These are phyloP conservation scores for Starmerella sp. DNA, from an alignment of 805 yeast species.

Conservation along the genomic window DNA sequence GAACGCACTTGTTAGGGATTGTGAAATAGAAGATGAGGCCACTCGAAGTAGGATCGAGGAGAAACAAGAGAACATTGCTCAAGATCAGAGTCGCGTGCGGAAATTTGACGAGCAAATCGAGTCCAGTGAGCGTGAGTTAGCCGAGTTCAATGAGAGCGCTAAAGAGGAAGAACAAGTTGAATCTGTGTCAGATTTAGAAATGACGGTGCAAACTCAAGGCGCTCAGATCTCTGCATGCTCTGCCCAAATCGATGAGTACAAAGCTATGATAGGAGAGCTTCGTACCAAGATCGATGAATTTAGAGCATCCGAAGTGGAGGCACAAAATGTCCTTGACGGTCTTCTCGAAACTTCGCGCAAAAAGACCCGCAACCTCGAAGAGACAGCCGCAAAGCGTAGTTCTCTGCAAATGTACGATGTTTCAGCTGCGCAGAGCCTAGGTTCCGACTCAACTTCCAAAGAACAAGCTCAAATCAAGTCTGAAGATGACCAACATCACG, in stretches of 20 bases:
- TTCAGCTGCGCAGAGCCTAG: constrained; percentile 4
- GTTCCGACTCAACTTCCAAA: neutral
- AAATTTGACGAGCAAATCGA: constrained; percentile 28
- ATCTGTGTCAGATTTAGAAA: neutral
- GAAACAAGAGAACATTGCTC: constrained; percentile 34
- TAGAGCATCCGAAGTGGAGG: constrained; percentile 20
- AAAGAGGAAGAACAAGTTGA: constrained; percentile 21
- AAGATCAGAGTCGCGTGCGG: constrained; percentile 4
- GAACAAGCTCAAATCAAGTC: neutral
- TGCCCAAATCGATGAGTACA: constrained; percentile 8
- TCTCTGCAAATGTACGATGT: constrained; percentile 10
- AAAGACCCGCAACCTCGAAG: neutral
- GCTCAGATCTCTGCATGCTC: neutral
- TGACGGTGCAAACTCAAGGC: neutral
- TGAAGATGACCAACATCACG: neutral
- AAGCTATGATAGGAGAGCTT: constrained; percentile 24
- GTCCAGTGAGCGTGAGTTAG: constrained; percentile 22
- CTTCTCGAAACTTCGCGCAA: neutral
- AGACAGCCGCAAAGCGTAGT: neutral
- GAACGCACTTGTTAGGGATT: constrained; percentile 68
- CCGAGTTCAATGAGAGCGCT: constrained; percentile 18
- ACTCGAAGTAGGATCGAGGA: constrained; percentile 36
- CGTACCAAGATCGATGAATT: constrained; percentile 31
- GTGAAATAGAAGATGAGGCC: constrained; percentile 39
- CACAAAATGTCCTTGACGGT: constrained; percentile 7